Percentiles rank a stretch among this genome's conserved stretches.
These are phyloP conservation scores for Alternaria sp. DNA, from an alignment of 2,329 filamentous ascomycete species.

Conservation along the genomic window DNA sequence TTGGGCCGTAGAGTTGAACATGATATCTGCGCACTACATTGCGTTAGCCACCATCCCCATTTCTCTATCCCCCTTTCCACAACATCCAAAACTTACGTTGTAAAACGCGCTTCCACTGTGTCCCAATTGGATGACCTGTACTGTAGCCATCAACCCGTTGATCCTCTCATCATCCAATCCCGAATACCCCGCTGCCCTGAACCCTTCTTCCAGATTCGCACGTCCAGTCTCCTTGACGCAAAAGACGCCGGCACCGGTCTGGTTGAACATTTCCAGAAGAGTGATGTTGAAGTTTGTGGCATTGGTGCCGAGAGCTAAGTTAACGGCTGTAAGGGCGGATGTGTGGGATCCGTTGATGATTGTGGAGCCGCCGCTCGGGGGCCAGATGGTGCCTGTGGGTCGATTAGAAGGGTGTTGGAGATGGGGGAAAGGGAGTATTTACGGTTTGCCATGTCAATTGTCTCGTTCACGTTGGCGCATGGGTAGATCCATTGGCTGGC, in stretches of 20 bases:
- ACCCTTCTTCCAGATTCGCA: conserved; percentile 34
- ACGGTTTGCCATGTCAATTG: conserved; percentile 52
- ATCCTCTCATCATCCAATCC: conserved; percentile 29
- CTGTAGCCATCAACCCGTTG: conserved; percentile 53
- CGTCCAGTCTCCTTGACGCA: conserved; percentile 54
- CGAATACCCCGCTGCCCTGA: conserved; percentile 37
- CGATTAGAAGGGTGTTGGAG: neutral
- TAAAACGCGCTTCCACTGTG: conserved; percentile 55
- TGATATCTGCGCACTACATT: conserved; percentile 55
- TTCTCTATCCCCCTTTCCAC: neutral
- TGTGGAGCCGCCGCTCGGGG: conserved; percentile 55
- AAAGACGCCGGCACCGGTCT: conserved; percentile 59
- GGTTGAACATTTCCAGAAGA: conserved; percentile 57
- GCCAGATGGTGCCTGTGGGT: conserved; percentile 50
- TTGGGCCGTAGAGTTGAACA: conserved; percentile 52
- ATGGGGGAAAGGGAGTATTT: conserved; percentile 24
- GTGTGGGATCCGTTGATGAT: conserved; percentile 54
- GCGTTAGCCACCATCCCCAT: conserved; percentile 13
- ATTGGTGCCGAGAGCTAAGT: conserved; percentile 55
- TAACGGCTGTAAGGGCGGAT: conserved; percentile 58
- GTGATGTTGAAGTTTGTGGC: conserved; percentile 58
- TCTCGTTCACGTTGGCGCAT: conserved; percentile 54
- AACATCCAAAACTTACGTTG: conserved; percentile 46
- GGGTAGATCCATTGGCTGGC: conserved; percentile 54
- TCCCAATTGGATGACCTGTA: conserved; percentile 58